These are phyloP conservation scores for Torulaspora quercuum DNA, from an alignment of 805 yeast genomes.

Conservation along the genomic window DNA sequence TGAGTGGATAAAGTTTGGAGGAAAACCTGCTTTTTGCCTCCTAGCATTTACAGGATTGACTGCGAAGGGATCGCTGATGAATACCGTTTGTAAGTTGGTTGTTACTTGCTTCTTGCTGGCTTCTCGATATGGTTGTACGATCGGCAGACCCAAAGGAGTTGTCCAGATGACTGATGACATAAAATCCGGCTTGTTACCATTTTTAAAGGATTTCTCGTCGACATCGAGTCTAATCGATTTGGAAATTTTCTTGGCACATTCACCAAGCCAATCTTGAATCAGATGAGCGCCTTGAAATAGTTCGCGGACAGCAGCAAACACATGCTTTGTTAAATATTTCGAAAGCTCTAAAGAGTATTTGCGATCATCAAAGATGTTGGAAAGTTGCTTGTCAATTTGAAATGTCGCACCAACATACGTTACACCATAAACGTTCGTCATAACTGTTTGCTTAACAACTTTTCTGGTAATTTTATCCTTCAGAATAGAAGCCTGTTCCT, in stretches of 20 bases:
- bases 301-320: conserved; percentile 78
- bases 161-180: conserved; percentile 96
- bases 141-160: conserved; percentile 89
- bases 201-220: conserved; percentile 43
- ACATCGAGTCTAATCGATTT: conserved; percentile 70
- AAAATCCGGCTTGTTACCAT: conserved; percentile 54
- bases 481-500: conserved; percentile 48
- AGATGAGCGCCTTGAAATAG: conserved; percentile 88
- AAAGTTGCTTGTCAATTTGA: conserved; percentile 78
- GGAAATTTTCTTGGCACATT: conserved; percentile 75
- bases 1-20: conserved; percentile 94
- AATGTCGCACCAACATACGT: conserved; percentile 89
- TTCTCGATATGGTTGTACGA: conserved; percentile 93
- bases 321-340: conserved; percentile 69
- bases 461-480: conserved; percentile 72
- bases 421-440: conserved; percentile 98
- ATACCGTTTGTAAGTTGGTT: conserved; percentile 88
- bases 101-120: conserved; percentile 58
- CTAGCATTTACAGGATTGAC: conserved; percentile 79
- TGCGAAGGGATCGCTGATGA: conserved; percentile 82
- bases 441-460: conserved; percentile 93
- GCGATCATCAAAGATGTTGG: conserved; percentile 50
- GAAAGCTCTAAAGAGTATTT: conserved; percentile 48
- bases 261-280: conserved; percentile 95
- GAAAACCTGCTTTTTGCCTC: conserved; percentile 89